Evolutionary conservation across 75 land plant genomes (phyloP), one percentile per base, ranked within the genome.

Genomic region (Larix kaempferi): DNA sequence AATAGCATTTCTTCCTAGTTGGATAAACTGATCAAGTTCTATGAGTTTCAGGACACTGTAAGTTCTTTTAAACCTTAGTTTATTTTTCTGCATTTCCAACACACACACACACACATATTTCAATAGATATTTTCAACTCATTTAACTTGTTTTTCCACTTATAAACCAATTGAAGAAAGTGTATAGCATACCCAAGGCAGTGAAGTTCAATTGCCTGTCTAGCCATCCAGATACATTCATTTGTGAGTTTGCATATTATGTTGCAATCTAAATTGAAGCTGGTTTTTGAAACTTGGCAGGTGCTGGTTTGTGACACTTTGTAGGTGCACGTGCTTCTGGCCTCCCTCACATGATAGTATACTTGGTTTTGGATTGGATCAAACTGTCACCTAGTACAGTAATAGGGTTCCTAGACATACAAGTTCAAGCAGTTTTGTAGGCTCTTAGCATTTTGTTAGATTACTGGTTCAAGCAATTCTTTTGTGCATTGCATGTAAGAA

Each of bases 31-130:
- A 39, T 54, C 73, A 69, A 41, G 73, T 23, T 35, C 41, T 21
- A 10, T 44, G 35, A 69, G 52, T 41, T 69, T 69, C 73, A 21
- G 49, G 41, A 69, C 73, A 69, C 10, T 15, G 73, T 69, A 21
- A 69, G 73, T 69, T 69, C 52, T 69, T 69, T 39, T 35, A 23
- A 69, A n/a, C 52, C 73, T 39, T 22, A 10, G 49, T 16, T 69
- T 21, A 13, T 8, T 23, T 39, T 12, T 39, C 6, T 39, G 39
- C 13, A n/a, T 69, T 69, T 69, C 49, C 41, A 35, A 41, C 21
- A 21, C 16, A n/a, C 19, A 21, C 21, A 29, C 33, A 29, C 33
- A 29, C 33, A 29, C n/a, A n/a, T 7, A n/a, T 69, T 37, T 41
- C 3, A 17, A n/a, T 19, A 19, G 49, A 69, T 69, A 39, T 6